A percentile compares a stretch with the other conserved stretches of the same genome.
Conservation (phyloP, 2,329 filamentous ascomycete genomes). For the Rutstroemia sp. region DNA sequence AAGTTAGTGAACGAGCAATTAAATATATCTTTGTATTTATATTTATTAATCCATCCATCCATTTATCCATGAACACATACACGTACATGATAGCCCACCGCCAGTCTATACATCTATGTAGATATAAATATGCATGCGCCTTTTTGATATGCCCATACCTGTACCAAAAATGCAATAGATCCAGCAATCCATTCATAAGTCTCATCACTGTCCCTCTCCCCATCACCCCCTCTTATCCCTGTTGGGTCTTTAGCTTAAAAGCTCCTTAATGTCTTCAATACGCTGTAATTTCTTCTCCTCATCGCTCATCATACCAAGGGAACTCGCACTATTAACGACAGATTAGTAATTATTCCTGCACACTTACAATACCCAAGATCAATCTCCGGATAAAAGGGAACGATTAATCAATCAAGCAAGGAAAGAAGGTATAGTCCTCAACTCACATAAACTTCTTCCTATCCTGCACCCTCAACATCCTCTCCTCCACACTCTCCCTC, state of each 20-base stretch:
- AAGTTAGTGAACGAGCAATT: too few species aligned
- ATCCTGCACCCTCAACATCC: slow-evolving; percentile 91
- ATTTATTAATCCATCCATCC: too few species aligned
- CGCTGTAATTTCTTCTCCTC: slow-evolving; percentile 86
- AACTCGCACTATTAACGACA: slow-evolving; percentile 62
- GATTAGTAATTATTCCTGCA: background rate
- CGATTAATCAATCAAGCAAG: background rate
- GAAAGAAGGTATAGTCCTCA: background rate
- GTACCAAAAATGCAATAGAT: too few species aligned
- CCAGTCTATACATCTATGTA: too few species aligned
- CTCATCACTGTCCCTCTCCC: too few species aligned
- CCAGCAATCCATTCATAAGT: too few species aligned
- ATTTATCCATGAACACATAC: too few species aligned
- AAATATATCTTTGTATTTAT: too few species aligned
- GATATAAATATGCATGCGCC: too few species aligned
- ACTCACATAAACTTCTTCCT: slow-evolving; percentile 92
- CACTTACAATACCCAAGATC: background rate
- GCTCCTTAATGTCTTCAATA: slow-evolving; percentile 89
- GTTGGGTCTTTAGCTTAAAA: slow-evolving; percentile 42
- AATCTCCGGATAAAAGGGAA: background rate
- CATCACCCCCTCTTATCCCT: too few species aligned
- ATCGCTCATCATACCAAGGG: slow-evolving; percentile 87
- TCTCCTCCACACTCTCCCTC: slow-evolving; percentile 83
- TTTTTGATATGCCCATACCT: too few species aligned
- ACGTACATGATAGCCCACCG: too few species aligned